Conservation (phyloP, 1,284 basidiomycete genomes). For the Trametes sp. region DNA sequence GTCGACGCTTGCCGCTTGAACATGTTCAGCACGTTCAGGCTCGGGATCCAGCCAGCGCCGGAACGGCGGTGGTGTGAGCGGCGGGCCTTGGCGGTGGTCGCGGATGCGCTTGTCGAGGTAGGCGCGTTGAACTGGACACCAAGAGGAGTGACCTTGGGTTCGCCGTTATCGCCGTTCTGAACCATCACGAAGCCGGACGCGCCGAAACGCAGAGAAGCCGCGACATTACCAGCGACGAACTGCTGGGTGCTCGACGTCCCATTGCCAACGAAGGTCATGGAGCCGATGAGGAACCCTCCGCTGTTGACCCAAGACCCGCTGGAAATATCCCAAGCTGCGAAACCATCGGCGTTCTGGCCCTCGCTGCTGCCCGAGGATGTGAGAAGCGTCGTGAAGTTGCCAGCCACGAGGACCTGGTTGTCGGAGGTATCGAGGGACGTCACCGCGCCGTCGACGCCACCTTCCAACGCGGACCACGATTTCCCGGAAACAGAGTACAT, state of each 20-base stretch:
- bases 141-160: slow-evolving; percentile 66
- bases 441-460: slow-evolving; percentile 83
- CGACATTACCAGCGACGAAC: slow-evolving; percentile 72
- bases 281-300: slow-evolving; percentile 79
- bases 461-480: slow-evolving; percentile 75
- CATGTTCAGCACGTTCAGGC: slow-evolving; percentile 53
- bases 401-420: slow-evolving; percentile 69
- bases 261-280: slow-evolving; percentile 76
- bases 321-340: slow-evolving; percentile 81
- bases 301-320: slow-evolving; percentile 72
- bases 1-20: slow-evolving; percentile 57
- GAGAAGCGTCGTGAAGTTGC: slow-evolving; percentile 74
- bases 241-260: slow-evolving; percentile 58
- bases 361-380: slow-evolving; percentile 46
- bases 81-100: slow-evolving; percentile 45
- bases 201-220: slow-evolving; percentile 63
- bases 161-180: slow-evolving; percentile 60
- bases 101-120: slow-evolving; percentile 34
- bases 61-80: slow-evolving; percentile 46
- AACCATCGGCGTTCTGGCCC: slow-evolving; percentile 63
- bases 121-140: slow-evolving; percentile 57
- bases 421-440: slow-evolving; percentile 62
- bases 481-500: slow-evolving; percentile 76
- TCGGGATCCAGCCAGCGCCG: slow-evolving; percentile 58
- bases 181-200: slow-evolving; percentile 77